Percentiles rank a stretch among this genome's conserved stretches.
Evolutionary conservation across 768 basidiomycete species (phyloP).

Genomic region (Lactarius vividus): DNA sequence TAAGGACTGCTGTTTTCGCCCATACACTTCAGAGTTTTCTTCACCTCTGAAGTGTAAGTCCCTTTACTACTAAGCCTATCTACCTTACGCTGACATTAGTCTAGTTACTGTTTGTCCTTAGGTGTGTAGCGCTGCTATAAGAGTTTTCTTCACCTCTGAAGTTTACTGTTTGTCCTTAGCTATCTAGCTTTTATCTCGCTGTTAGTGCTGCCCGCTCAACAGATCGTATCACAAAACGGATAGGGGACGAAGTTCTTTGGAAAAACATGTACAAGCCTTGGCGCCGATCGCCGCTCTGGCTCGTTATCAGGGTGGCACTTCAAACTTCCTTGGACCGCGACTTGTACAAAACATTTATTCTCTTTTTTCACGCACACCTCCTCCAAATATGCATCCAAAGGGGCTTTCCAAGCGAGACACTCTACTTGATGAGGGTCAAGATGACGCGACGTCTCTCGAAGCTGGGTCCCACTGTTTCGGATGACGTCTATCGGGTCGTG

Average conservation of each 20-base stretch:
- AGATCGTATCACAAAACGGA: constrained; percentile 11
- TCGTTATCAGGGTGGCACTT: constrained; percentile 36
- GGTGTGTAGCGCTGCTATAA: too few species aligned
- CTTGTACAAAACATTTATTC: neutral
- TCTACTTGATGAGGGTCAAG: neutral
- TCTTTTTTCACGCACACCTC: neutral
- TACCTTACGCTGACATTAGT: too few species aligned
- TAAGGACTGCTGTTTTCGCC: too few species aligned
- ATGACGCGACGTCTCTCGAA: neutral
- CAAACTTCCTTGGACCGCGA: constrained; percentile 29
- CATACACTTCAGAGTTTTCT: too few species aligned
- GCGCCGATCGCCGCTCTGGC: neutral
- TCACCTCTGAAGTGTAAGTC: too few species aligned
- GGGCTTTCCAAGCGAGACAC: neutral
- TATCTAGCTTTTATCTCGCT: too few species aligned
- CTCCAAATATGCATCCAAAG: neutral
- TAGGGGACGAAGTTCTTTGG: neutral
- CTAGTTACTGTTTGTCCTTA: too few species aligned
- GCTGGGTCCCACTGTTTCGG: neutral
- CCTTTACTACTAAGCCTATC: too few species aligned
- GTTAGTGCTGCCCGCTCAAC: too few species aligned
- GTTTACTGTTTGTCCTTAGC: too few species aligned
- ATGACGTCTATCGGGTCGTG: neutral
- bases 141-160: too few species aligned
- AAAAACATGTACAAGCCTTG: constrained; percentile 30